Evolutionary conservation across 1,139 yeast species (phyloP).

Genomic region (Lodderomyces parapsilosis): DNA sequence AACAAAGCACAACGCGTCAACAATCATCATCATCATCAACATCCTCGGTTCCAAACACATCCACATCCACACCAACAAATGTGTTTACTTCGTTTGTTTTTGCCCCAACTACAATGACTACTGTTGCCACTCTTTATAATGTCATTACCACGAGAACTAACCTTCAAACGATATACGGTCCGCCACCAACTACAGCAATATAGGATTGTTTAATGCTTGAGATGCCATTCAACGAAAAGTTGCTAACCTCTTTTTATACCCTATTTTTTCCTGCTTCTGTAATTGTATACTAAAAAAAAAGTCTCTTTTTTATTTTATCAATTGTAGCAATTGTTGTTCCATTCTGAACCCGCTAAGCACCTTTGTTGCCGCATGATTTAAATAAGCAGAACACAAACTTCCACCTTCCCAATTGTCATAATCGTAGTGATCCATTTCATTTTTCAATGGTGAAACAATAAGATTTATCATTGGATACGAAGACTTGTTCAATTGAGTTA

Average conservation of each 20-base stretch:
- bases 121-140: conserved; percentile 13
- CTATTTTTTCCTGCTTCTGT: neutral
- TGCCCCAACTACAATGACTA: conserved; percentile 13
- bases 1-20: neutral
- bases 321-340: conserved; percentile 10
- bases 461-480: conserved; percentile 56
- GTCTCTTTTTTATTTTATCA: neutral
- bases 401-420: conserved; percentile 37
- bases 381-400: conserved; percentile 36
- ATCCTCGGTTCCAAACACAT: conserved; percentile 1
- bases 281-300: neutral
- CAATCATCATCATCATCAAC: conserved; percentile 5
- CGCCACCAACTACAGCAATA: conserved; percentile 10
- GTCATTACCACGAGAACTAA: conserved; percentile 12
- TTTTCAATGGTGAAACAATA: conserved; percentile 35
- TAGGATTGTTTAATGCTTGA: no score
- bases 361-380: conserved; percentile 43
- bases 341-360: conserved; percentile 38
- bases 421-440: conserved; percentile 29
- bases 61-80: conserved; percentile 4
- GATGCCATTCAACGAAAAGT: no score
- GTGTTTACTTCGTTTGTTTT: conserved; percentile 10
- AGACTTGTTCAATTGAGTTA: conserved; percentile 52
- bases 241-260: no score
- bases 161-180: conserved; percentile 13